Percentiles rank a stretch among this genome's conserved stretches.
phyloP scores from a whole-genome alignment of 352 stramenopile genomes.

The Elongisporangium anandrum region DNA sequence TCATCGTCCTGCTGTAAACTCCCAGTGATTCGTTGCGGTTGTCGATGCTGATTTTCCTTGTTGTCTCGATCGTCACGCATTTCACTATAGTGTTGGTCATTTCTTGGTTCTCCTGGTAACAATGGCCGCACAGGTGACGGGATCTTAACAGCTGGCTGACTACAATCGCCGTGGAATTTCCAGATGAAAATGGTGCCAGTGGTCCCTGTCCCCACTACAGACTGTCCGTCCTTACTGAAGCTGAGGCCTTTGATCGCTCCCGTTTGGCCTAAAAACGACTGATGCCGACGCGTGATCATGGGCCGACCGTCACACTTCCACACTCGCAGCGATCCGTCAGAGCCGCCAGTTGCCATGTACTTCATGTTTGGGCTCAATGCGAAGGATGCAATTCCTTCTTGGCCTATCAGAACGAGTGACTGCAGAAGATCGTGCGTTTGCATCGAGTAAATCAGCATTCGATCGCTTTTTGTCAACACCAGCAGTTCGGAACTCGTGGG shows the following conservation, averaged over 20 bases:
- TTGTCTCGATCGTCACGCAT: background rate
- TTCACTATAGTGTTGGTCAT: background rate
- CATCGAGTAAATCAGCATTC: constrained; percentile 54
- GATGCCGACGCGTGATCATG: constrained; percentile 48
- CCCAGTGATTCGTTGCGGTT: background rate
- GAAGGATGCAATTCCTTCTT: constrained; percentile 44
- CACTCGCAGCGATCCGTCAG: constrained; percentile 52
- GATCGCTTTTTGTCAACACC: constrained; percentile 39
- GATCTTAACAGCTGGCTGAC: background rate
- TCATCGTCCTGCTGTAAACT: constrained; percentile 1
- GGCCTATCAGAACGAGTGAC: constrained; percentile 46
- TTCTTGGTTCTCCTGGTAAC: background rate
- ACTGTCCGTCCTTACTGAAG: constrained; percentile 39
- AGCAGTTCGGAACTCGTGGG: constrained; percentile 44
- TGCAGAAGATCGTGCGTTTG: constrained; percentile 26
- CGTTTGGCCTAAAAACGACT: constrained; percentile 44
- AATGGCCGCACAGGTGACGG: background rate
- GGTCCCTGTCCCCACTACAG: constrained; percentile 33
- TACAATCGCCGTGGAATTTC: constrained; percentile 46
- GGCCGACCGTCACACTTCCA: constrained; percentile 54
- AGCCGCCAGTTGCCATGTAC: constrained; percentile 56
- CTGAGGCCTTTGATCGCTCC: constrained; percentile 28
- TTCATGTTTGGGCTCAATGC: constrained; percentile 51
- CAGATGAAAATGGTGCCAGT: constrained; percentile 54
- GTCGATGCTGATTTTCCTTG: background rate